A percentile compares a stretch with the other conserved stretches of the same genome.
phyloP scores from a whole-genome alignment of 2,329 filamentous ascomycete genomes.

The Fusarium sp. region DNA sequence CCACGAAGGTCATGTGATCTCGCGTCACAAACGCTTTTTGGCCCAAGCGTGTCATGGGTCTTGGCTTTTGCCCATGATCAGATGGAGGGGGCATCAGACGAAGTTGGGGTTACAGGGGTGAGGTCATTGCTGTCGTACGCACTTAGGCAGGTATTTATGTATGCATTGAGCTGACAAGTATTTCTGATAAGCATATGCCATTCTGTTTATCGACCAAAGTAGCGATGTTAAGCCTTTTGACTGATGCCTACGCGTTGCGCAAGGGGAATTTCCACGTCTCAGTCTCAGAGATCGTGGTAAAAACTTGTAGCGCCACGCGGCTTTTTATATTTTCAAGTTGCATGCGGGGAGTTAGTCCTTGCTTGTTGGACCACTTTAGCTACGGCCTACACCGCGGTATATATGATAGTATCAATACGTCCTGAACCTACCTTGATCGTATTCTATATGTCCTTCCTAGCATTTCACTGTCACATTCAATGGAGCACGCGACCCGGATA shows the following conservation, averaged over 20 bases:
- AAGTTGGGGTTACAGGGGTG: constrained; percentile 37
- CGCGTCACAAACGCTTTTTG: constrained; percentile 53
- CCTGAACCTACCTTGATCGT: too few relatives aligned
- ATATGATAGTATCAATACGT: too few relatives aligned
- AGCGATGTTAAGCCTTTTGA: constrained; percentile 1
- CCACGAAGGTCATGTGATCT: constrained; percentile 52
- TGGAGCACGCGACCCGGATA: constrained; percentile 19
- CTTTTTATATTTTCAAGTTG: constrained; percentile 36
- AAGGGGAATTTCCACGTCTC: constrained; percentile 1
- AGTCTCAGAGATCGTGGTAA: constrained; percentile 38
- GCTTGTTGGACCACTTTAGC: too few relatives aligned
- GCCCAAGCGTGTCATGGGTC: constrained; percentile 43
- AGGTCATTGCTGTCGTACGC: constrained; percentile 29
- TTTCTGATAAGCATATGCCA: neutral
- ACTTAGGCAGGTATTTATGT: neutral
- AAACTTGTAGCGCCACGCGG: constrained; percentile 49
- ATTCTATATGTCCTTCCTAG: neutral
- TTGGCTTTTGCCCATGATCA: constrained; percentile 10
- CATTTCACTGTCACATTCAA: neutral
- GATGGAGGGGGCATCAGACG: constrained; percentile 29
- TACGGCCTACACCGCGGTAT: too few relatives aligned
- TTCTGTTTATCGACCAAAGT: neutral
- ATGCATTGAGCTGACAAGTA: constrained; percentile 6
- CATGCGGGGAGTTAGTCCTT: constrained; percentile 16
- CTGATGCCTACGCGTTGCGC: constrained; percentile 30